Base-by-base conservation (phyloP, 768 basidiomycete genomes). In the Filobasidium wieringae region DNA sequence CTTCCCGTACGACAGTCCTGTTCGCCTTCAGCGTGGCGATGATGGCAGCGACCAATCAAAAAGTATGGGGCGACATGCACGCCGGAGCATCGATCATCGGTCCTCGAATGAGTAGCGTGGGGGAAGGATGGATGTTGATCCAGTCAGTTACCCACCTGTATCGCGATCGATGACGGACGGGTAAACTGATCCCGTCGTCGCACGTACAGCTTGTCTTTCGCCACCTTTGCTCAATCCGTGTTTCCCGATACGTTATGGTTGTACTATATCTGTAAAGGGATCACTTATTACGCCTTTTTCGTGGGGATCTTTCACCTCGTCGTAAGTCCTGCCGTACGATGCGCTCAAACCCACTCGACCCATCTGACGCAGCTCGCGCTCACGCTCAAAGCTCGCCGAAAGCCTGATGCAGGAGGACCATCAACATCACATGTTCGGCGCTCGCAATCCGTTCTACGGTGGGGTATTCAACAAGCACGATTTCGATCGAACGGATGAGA, bases 101-200 rank as follows among this genome's bases (percentile, higher is more conserved):
- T 2, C 50, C 50, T 31, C 29, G 50, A 24, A 31, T 31, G 27
- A 30, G 15, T 7, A 31, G 29, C 27, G 50, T 51, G 11, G 14
- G 22, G 12, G 27, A 31, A 15, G 50, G 50, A 2, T 51, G 50
- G 50, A 51, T 34, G 29, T 24, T 51, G 3, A 11, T 51, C 7
- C 50, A 51, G 50, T 51, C 15, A 7, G 50, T 51, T 39, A 39
- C 36, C n/a, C n/a, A n/a, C n/a, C n/a, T n/a, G n/a, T n/a, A n/a
- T n/a, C n/a, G 14, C 17, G 24, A 22, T 3, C 24, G 41, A 19
- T 43, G 19, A n/a, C 15, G 24, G 41, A 14, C 24, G 19, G 41
- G 41, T 43, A 22, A 22, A 22, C 19, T 14, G 41, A 7, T 9
- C 7, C 7, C 7, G 41, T 43, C 43, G 14, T 22, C 5, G 12